phyloP scores from a whole-genome alignment of 164 flowering plant genomes.

The Vitis amurensis region DNA sequence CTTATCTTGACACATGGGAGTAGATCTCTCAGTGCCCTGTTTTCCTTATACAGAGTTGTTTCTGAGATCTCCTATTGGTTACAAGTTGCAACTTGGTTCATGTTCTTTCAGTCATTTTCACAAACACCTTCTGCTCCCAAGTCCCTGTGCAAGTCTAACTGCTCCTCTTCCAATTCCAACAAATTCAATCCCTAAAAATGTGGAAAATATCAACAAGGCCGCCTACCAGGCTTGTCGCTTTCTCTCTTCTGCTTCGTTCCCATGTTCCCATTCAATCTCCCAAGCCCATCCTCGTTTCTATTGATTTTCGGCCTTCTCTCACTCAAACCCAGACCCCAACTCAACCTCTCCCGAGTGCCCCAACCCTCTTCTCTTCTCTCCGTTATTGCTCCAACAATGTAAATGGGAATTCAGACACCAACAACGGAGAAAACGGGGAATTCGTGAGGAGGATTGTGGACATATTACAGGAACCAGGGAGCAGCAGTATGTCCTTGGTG shows the following conservation, averaged over 20 bases:
- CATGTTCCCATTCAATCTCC: conserved; percentile 12
- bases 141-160: too few species aligned
- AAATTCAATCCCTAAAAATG: conserved; percentile 10
- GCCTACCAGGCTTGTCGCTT: background rate
- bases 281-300: background rate
- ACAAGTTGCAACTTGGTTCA: too few species aligned
- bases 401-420: background rate
- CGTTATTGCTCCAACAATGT: conserved; percentile 13
- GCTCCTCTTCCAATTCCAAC: background rate
- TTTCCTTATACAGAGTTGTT: too few species aligned
- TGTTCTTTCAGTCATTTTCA: conserved; percentile 11
- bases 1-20: too few species aligned
- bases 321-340: too few species aligned
- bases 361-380: conserved; percentile 12
- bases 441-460: conserved; percentile 31
- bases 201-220: conserved; percentile 14
- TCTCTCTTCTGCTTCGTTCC: conserved; percentile 14
- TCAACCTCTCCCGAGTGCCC: background rate
- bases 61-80: too few species aligned
- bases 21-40: too few species aligned
- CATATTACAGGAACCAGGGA: conserved; percentile 26
- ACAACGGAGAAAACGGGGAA: conserved; percentile 11
- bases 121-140: conserved; percentile 10
- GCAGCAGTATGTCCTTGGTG: conserved; percentile 19
- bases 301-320: background rate